Percentiles rank a stretch among this genome's conserved stretches.
phyloP scores from a whole-genome alignment of 139 green algal genomes.

The Haematococcus sp. region DNA sequence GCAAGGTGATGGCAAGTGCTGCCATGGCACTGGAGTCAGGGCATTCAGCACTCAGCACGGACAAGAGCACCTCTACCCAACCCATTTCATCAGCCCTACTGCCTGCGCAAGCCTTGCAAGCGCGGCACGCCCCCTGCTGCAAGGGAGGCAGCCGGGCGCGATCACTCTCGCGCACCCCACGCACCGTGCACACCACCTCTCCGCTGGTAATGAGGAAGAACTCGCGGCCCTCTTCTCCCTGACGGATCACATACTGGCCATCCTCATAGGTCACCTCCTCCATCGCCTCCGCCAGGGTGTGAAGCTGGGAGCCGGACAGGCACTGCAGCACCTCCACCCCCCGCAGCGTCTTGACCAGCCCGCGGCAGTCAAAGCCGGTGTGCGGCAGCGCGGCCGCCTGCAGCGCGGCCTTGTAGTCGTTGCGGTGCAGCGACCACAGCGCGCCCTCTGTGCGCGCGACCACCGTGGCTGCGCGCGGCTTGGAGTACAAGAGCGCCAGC shows the following conservation, averaged over 20 bases:
- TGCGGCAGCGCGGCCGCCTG: conserved; percentile 3
- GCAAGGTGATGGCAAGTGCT: too few species aligned
- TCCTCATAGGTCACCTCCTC: conserved; percentile 33
- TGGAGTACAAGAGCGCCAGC: conserved; percentile 63
- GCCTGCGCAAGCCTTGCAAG: too few species aligned
- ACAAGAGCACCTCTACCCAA: too few species aligned
- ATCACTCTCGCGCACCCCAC: not conserved
- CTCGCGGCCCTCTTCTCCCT: conserved; percentile 45
- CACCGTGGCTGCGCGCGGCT: conserved; percentile 64
- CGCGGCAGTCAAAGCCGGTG: not conserved
- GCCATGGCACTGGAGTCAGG: too few species aligned
- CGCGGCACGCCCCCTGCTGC: too few species aligned
- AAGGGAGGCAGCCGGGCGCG: too few species aligned
- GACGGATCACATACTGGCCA: conserved; percentile 51
- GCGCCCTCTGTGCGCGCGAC: conserved; percentile 55
- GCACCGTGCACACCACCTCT: conserved; percentile 52
- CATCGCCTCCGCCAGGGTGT: conserved; percentile 25
- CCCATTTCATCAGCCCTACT: too few species aligned
- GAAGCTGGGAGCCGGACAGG: conserved; percentile 37
- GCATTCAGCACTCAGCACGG: too few species aligned
- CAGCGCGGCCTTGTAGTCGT: conserved; percentile 35
- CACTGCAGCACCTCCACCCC: conserved; percentile 59
- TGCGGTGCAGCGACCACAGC: conserved; percentile 64
- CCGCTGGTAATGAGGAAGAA: conserved; percentile 35
- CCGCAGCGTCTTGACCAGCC: conserved; percentile 39